Percentiles rank a stretch among this genome's conserved stretches.
Evolutionary conservation across 768 basidiomycete genomes (phyloP).

Genomic region (Psilocybe azurescens): DNA sequence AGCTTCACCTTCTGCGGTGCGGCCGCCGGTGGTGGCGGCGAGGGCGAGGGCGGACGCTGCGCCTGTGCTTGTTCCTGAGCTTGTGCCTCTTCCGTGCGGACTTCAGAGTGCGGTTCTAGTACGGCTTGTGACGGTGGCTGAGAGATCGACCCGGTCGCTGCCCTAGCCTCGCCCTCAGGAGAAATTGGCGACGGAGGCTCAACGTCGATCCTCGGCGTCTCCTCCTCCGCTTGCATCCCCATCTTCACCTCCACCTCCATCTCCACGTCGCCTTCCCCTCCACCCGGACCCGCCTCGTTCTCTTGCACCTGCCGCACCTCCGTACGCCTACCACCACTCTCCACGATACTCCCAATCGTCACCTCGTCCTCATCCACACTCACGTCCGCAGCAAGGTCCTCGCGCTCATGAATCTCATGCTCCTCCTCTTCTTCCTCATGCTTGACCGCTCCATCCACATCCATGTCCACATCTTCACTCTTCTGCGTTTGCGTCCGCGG

Average conservation of each 20-base stretch:
- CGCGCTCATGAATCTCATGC: neutral
- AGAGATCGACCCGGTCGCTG: neutral
- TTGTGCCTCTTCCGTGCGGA: neutral
- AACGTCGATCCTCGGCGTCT: conserved; percentile 3
- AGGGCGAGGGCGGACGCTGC: neutral
- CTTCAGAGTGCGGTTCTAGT: neutral
- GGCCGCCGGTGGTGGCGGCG: neutral
- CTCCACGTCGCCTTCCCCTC: neutral
- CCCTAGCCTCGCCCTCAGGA: no score
- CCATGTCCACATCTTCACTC: neutral
- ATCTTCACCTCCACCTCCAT: neutral
- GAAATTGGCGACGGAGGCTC: neutral
- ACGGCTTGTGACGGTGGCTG: neutral
- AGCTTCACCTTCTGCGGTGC: conserved; percentile 51
- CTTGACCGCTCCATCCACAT: neutral
- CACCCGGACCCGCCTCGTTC: neutral
- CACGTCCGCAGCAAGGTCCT: neutral
- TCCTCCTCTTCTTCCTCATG: conserved; percentile 3
- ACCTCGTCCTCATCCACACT: neutral
- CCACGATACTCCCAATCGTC: no score
- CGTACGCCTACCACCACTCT: no score
- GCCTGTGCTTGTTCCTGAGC: neutral
- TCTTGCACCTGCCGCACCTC: no score
- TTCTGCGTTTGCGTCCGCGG: neutral
- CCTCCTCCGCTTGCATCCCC: neutral